A percentile compares a stretch with the other conserved stretches of the same genome.
Conservation (phyloP, 345 rosid genomes). For the Streptanthus diversifolius region DNA sequence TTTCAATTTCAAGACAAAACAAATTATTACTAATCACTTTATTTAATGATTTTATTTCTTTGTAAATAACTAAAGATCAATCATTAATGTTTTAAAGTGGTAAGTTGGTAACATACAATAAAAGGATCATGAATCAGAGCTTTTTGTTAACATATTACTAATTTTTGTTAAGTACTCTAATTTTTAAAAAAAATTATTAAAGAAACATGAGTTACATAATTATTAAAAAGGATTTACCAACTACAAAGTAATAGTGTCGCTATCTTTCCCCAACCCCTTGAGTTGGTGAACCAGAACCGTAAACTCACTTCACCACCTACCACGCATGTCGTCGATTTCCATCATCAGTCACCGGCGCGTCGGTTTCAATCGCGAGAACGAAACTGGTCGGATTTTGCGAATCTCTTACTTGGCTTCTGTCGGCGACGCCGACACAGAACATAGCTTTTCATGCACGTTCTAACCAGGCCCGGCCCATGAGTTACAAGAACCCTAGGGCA, state of each 20-base stretch:
- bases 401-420: neutral
- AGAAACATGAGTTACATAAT: neutral
- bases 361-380: neutral
- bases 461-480: too few relatives aligned
- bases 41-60: neutral
- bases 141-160: too few relatives aligned
- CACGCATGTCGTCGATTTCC: neutral
- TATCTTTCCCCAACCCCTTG: constrained; percentile 34
- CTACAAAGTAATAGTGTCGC: constrained; percentile 9
- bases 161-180: too few relatives aligned
- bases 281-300: constrained; percentile 24
- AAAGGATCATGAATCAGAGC: too few relatives aligned
- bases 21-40: too few relatives aligned
- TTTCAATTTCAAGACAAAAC: too few relatives aligned
- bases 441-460: neutral
- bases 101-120: too few relatives aligned
- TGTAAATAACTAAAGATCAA: too few relatives aligned
- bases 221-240: constrained; percentile 8
- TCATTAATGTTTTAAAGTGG: too few relatives aligned
- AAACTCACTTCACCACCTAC: constrained; percentile 23
- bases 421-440: constrained; percentile 15
- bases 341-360: constrained; percentile 23
- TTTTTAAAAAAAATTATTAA: too few relatives aligned
- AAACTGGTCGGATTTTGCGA: neutral
- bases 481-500: too few relatives aligned